These are phyloP conservation scores for Podila minutissima DNA, from an alignment of 192 early-diverging fungal genomes.

Conservation along the genomic window DNA sequence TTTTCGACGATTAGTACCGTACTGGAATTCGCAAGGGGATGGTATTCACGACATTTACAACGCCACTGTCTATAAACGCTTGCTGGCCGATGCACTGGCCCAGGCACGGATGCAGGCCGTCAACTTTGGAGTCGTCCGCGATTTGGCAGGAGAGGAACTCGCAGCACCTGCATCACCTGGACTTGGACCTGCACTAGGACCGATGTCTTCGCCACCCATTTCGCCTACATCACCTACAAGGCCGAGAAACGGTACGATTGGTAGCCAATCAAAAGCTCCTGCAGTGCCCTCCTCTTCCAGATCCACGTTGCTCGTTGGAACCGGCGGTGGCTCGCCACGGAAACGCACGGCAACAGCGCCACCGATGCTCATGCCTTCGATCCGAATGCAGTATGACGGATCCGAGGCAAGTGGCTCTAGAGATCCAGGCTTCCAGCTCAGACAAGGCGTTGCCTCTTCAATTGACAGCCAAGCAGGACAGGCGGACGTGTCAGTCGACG, in stretches of 20 bases:
- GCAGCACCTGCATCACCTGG: no score
- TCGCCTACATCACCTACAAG: no score
- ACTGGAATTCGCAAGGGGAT: slow-evolving; percentile 27
- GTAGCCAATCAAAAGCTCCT: no score
- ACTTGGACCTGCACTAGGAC: no score
- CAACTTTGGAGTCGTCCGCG: slow-evolving; percentile 20
- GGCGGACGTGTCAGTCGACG: neutral
- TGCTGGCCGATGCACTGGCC: slow-evolving; percentile 29
- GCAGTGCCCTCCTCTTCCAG: no score
- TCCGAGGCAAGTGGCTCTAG: neutral
- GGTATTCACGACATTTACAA: slow-evolving; percentile 46
- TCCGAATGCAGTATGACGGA: neutral
- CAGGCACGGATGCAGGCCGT: slow-evolving; percentile 40
- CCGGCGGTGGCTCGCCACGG: no score
- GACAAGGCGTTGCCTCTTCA: neutral
- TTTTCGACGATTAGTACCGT: slow-evolving; percentile 12
- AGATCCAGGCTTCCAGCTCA: neutral
- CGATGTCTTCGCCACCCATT: no score
- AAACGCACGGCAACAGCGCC: no score
- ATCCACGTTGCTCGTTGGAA: no score
- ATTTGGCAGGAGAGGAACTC: neutral
- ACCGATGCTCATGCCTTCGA: no score
- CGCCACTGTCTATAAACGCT: slow-evolving; percentile 19
- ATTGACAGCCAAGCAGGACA: neutral
- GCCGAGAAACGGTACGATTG: no score